Percentiles rank a stretch among this genome's conserved stretches.
Conservation (phyloP, 1,284 basidiomycete species). For the Ceratobasidium sp. region DNA sequence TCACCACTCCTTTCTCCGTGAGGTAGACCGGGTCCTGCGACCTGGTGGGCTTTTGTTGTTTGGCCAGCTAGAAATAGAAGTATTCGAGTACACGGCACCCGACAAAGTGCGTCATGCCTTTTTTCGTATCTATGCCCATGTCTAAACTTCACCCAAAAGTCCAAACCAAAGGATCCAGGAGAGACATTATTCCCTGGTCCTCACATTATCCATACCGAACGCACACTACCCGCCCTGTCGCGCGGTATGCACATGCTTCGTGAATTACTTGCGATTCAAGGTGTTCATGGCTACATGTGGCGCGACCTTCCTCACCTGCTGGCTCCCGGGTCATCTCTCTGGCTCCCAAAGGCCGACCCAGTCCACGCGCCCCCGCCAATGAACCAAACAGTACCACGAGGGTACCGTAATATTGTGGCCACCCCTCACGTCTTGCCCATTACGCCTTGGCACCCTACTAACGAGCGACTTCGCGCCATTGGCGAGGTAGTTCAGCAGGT, state of each 20-base stretch:
- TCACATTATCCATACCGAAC: conserved; percentile 8
- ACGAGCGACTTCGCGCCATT: conserved; percentile 13
- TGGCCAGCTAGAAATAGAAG: conserved; percentile 26
- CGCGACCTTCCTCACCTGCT: conserved; percentile 27
- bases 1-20: conserved; percentile 23
- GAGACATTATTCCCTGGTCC: conserved; percentile 14
- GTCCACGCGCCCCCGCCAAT: background rate
- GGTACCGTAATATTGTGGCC: background rate
- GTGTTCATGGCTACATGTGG: conserved; percentile 24
- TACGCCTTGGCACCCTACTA: conserved; percentile 16
- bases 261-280: conserved; percentile 8
- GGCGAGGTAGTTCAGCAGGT: conserved; percentile 34
- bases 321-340: conserved; percentile 12
- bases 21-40: conserved; percentile 21
- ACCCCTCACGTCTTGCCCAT: conserved; percentile 21
- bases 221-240: conserved; percentile 25
- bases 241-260: conserved; percentile 31
- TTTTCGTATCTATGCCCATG: background rate
- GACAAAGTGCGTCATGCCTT: background rate
- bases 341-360: background rate
- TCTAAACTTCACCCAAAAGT: background rate
- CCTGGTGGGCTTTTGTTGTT: conserved; percentile 22
- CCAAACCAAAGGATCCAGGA: conserved; percentile 1
- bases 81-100: conserved; percentile 25
- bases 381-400: background rate